Percentiles rank a stretch among this genome's conserved stretches.
These are phyloP conservation scores for Teunomyces gatunensis DNA, from an alignment of 805 yeast genomes.

Conservation along the genomic window DNA sequence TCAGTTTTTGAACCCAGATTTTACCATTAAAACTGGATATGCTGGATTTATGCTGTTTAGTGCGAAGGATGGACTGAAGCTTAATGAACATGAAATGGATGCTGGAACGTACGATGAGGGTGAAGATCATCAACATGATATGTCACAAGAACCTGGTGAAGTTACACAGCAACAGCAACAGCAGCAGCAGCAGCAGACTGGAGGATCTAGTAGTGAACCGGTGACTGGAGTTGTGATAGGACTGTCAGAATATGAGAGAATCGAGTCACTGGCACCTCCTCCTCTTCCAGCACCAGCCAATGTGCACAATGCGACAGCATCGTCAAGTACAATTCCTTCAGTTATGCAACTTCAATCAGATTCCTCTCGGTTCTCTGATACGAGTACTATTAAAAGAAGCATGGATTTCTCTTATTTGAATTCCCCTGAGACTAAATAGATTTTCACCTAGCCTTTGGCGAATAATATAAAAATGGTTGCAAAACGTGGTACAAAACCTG, in stretches of 20 bases:
- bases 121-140: background rate
- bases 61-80: constrained; percentile 7
- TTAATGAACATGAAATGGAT: background rate
- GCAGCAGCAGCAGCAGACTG: background rate
- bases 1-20: constrained; percentile 28
- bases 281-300: background rate
- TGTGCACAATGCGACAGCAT: background rate
- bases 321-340: background rate
- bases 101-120: background rate
- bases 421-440: constrained; percentile 1
- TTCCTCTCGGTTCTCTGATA: background rate
- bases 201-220: background rate
- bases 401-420: constrained; percentile 7
- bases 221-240: too few relatives aligned
- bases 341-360: background rate
- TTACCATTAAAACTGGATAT: constrained; percentile 26
- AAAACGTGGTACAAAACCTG: background rate
- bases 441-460: background rate
- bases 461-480: constrained; percentile 2
- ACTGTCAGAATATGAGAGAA: background rate
- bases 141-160: background rate
- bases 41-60: constrained; percentile 32
- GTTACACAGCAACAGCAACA: background rate
- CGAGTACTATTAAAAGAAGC: background rate
- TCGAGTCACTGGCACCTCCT: background rate